Base-by-base conservation (phyloP, 163 green algal genomes). In the Coccomyxa subellipsoidea region DNA sequence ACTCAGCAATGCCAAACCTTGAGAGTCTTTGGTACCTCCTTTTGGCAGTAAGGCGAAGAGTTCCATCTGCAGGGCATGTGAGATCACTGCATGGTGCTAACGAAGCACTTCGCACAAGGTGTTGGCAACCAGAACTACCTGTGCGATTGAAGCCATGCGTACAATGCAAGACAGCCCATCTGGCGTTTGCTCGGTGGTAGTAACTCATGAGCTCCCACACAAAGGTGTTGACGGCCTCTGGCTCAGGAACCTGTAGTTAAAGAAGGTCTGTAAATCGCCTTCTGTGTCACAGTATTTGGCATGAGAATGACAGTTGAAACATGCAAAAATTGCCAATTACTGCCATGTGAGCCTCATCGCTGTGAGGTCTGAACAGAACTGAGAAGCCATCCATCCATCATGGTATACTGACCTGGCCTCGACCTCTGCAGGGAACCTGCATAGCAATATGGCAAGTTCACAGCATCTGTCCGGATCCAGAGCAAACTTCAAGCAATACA, bases 131-230 rank as follows among this genome's bases (percentile, higher is more conserved):
- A n/a, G n/a, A n/a, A n/a, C n/a, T n/a, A 94, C 94, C 96, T 38
- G 95, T 99, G 76, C 97, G 91, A 88, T 99, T 99, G 92, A 96
- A 98, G 80, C 97, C 97, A 85, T 99, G 97, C 39, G 97, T 99
- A 93, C 97, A 99, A 89, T 99, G 97, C 54, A 99, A 91, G 1
- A 96, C 81, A 10, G 95, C 84, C 69, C 92, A 83, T 37, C 82
- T 79, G 69, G 89, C 12, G 54, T 47, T 59, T 31, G 85, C 53
- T 6, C 37, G 77, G 39, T 84, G 83, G 1, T 78, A 35, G 27
- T 85, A 90, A 0, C 39, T 81, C 7, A 82, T 77, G 35, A 97
- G 88, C 83, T 92, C 88, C 87, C 89, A 98, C 34, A 92, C 88
- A 36, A 96, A 94, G 59, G 94, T 80, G 82, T 97, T 98, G 12